Evolutionary conservation across 257 asterid genomes (phyloP), one percentile per base, ranked within the genome.

Genomic region (Apocynum venetum): DNA sequence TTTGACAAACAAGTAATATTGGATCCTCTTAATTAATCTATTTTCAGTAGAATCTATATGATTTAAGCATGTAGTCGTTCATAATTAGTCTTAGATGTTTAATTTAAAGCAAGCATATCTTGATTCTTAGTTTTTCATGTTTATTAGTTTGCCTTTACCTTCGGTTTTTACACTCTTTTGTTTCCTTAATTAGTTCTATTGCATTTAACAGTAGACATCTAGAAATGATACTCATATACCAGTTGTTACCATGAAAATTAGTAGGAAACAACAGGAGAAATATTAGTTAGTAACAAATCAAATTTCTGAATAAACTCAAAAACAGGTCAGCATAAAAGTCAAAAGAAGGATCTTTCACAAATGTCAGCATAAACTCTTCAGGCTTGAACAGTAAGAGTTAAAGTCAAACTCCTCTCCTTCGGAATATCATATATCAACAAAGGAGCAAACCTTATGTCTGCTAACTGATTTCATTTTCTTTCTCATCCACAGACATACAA

Each of bases 241-340:
- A 60, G 71, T 71, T 51, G 49, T 14, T 38, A 65, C 68, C n/a
- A 31, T 25, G n/a, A 73, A 66, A 78, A 38, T 72, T 59, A 46
- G 44, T 52, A 61, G 8, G 35, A 40, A 55, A 46, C 14, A 43
- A 49, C 13, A 64, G 38, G 10, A 65, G 20, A 59, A 9, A 73
- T 70, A 47, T 31, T 49, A 57, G 19, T 5, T n/a, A 19, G 31
- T 15, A 31, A n/a, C 36, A 56, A 44, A 1, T 19, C 9, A 60
- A 60, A 20, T 7, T 36, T 1, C 31, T n/a, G 8, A 31, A 31
- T 20, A 41, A 51, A 36, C 35, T 41, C 20, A 57, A 36, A 65
- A n/a, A 20, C 46, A 60, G 2, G 57, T 10, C 9, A 68, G 56
- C 25, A 63, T 11, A 31, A 14, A 14, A 35, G 71, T 56, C 64